Base-by-base conservation (phyloP, 2,329 filamentous ascomycete genomes). In the Boeremia exigua region DNA sequence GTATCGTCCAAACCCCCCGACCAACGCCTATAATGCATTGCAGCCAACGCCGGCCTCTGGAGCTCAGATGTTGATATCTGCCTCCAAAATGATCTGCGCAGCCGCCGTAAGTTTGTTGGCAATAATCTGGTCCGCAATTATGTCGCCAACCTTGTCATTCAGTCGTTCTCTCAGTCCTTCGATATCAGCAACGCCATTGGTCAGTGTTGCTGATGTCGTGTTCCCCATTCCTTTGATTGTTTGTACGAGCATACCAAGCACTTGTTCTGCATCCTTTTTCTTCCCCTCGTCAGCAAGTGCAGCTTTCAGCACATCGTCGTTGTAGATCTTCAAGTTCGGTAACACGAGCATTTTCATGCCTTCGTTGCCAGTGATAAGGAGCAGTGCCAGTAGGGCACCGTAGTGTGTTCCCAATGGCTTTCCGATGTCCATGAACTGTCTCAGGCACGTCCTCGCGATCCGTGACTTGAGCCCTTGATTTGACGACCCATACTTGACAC, bases 391-490 rank as follows among this genome's bases (percentile, higher is more conserved):
- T 19, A 99, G 84, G 6, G 94, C 92, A 39, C 95, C 95, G 72
- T 95, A 99, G 68, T 96, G 91, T 1, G 94, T 89, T 1, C 90
- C 87, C 0, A 92, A 85, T 0, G 92, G 88, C 70, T 93, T 92
- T 38, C 88, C 86, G 0, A 92, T 91, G 68, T 97, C 93, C 28
- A 99, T 84, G 75, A 97, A 94, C 68, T 90, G 88, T 78, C 96
- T 96, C 30, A 98, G 84, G 69, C 92, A 97, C 0, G 93, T 95
- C n/a, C 95, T 86, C 4, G 92, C 93, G 28, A 99, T 88, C 61
- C 96, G 91, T 2, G 93, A 88, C 54, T 92, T 91, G 25, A 98
- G 85, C 12, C 92, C 88, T 38, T 90, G 87, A 54, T 93, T 96
- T 4, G 88, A 89, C 25, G 87, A 84, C 6, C 89, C 87, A 78